Percentiles rank a stretch among this genome's conserved stretches.
phyloP scores from a whole-genome alignment of 2,329 filamentous ascomycete genomes.

The Trichoderma citrinoviride region DNA sequence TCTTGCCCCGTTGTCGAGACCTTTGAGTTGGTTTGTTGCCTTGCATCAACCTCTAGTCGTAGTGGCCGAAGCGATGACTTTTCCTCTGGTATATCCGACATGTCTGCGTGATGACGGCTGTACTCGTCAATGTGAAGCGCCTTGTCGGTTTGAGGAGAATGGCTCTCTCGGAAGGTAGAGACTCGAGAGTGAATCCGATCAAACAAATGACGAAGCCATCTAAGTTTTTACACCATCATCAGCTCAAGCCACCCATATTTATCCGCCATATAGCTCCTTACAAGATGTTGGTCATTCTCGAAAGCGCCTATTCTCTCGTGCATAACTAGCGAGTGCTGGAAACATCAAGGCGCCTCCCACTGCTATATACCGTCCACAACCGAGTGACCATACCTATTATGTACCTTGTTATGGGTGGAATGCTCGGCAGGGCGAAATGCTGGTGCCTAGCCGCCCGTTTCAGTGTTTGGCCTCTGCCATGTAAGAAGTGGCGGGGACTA shows the following conservation, averaged over 20 bases:
- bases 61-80: conserved; percentile 6
- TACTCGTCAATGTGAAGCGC: not conserved
- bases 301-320: not conserved
- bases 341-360: not conserved
- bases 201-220: conserved; percentile 17
- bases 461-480: conserved; percentile 10
- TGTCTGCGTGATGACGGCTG: not conserved
- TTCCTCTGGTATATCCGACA: conserved; percentile 5
- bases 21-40: not conserved
- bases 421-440: conserved; percentile 20
- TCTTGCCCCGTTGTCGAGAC: not conserved
- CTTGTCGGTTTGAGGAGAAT: not conserved
- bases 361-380: not conserved
- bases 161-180: not conserved
- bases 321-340: not conserved
- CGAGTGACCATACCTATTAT: not conserved
- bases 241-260: not conserved
- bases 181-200: conserved; percentile 8
- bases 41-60: not conserved
- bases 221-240: not conserved
- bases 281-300: conserved; percentile 16
- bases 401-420: not conserved
- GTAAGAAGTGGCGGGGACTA: conserved; percentile 8
- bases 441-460: conserved; percentile 24
- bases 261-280: not conserved